phyloP scores from a whole-genome alignment of 1,284 basidiomycete genomes.

The Melampsora americana region DNA sequence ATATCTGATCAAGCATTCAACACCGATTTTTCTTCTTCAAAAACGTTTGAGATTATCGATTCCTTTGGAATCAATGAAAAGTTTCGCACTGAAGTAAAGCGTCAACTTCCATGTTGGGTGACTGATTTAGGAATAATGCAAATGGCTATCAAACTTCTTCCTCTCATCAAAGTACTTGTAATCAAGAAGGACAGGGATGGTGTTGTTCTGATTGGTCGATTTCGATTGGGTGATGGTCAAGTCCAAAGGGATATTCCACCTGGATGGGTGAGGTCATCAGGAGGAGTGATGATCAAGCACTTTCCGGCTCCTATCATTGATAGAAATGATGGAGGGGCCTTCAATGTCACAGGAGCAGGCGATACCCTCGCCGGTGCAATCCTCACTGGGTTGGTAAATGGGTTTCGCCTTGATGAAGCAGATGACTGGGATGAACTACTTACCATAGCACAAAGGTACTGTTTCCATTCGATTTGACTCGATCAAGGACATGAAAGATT shows the following conservation, averaged over 20 bases:
- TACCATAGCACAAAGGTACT: slow-evolving; percentile 14
- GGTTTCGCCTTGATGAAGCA: not conserved
- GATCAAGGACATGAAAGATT: not conserved
- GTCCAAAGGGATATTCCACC: not conserved
- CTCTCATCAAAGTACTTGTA: slow-evolving; percentile 9
- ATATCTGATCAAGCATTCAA: not conserved
- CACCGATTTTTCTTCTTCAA: slow-evolving; percentile 6
- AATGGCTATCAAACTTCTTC: slow-evolving; percentile 20
- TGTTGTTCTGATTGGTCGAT: slow-evolving; percentile 6
- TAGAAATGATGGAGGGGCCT: not conserved
- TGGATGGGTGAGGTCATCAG: not conserved
- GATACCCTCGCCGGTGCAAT: slow-evolving; percentile 80
- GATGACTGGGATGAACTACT: slow-evolving; percentile 19
- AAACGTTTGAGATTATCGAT: not conserved
- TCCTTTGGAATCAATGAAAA: not conserved
- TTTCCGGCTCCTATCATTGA: slow-evolving; percentile 2
- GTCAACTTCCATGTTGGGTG: slow-evolving; percentile 9
- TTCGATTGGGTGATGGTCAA: not conserved
- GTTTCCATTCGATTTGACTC: not conserved
- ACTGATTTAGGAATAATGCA: slow-evolving; percentile 11
- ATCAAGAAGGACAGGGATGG: slow-evolving; percentile 24
- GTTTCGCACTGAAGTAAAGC: not conserved
- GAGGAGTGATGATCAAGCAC: not conserved
- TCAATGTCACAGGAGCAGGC: slow-evolving; percentile 84
- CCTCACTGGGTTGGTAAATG: slow-evolving; percentile 46